Conservation (phyloP, 805 yeast species). For the Candida nemodendra region DNA sequence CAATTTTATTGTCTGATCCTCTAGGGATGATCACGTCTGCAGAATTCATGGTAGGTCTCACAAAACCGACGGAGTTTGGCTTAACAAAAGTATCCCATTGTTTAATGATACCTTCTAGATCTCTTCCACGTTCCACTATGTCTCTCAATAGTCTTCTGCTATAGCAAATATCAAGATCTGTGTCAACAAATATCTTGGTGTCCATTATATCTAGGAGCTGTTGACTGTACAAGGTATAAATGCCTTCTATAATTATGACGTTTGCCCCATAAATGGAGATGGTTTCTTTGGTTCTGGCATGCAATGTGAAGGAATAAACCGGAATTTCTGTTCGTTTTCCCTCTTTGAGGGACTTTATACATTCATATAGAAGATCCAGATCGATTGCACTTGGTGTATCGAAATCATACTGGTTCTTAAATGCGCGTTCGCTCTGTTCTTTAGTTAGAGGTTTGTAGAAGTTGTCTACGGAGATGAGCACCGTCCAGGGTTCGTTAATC, state of each 20-base stretch:
- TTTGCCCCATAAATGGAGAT: conserved; percentile 89
- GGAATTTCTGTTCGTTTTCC: conserved; percentile 73
- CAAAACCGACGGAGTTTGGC: conserved; percentile 79
- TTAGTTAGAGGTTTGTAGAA: conserved; percentile 74
- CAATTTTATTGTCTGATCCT: conserved; percentile 79
- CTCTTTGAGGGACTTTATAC: conserved; percentile 62
- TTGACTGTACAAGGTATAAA: conserved; percentile 74
- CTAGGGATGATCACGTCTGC: conserved; percentile 93
- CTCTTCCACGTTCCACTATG: conserved; percentile 82
- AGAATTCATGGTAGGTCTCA: conserved; percentile 69
- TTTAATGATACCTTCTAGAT: conserved; percentile 71
- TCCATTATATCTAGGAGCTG: conserved; percentile 76
- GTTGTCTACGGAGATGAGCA: conserved; percentile 83
- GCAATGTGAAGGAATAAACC: conserved; percentile 63
- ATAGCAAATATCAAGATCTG: conserved; percentile 89
- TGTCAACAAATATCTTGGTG: conserved; percentile 85
- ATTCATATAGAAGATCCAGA: conserved; percentile 63
- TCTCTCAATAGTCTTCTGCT: conserved; percentile 88
- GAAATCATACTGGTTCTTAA: conserved; percentile 71
- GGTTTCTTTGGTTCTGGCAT: conserved; percentile 59
- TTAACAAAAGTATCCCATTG: conserved; percentile 93
- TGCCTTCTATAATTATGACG: conserved; percentile 89
- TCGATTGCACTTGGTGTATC: conserved; percentile 88
- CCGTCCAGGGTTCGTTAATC: conserved; percentile 90
- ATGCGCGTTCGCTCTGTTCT: conserved; percentile 65